These are phyloP conservation scores for Ascochyta pisi DNA, from an alignment of 2,329 filamentous ascomycete species.

Conservation along the genomic window DNA sequence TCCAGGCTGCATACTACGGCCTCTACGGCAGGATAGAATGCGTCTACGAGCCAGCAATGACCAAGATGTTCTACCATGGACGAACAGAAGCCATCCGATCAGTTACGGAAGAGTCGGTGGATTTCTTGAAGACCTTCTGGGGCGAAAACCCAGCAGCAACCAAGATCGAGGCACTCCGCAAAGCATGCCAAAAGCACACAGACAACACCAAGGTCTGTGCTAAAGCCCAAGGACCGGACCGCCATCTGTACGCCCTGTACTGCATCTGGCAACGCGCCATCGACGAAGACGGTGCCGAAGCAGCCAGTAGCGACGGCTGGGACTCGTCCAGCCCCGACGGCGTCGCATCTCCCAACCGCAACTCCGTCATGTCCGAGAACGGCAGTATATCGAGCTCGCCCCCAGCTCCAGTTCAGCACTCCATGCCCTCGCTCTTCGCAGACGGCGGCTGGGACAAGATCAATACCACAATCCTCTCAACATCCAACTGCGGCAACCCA, in stretches of 20 bases:
- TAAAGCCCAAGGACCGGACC: constrained; percentile 88
- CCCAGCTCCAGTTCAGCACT: constrained; percentile 55
- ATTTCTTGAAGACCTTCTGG: constrained; percentile 95
- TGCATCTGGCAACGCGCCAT: constrained; percentile 92
- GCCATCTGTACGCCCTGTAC: constrained; percentile 92
- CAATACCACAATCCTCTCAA: constrained; percentile 92
- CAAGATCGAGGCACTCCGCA: constrained; percentile 85
- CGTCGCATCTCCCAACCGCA: constrained; percentile 62
- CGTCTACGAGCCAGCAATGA: constrained; percentile 98
- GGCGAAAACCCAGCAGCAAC: constrained; percentile 80
- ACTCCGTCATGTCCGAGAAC: constrained; percentile 59
- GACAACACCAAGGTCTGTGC: constrained; percentile 82
- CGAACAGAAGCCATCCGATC: constrained; percentile 92
- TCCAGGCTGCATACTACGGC: constrained; percentile 97
- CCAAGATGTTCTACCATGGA: constrained; percentile 90
- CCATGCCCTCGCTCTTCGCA: constrained; percentile 80
- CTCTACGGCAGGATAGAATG: constrained; percentile 93
- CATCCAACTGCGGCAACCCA: constrained; percentile 98
- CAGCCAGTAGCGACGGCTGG: constrained; percentile 63
- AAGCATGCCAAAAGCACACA: constrained; percentile 84
- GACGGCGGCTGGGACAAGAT: constrained; percentile 93
- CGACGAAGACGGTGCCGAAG: constrained; percentile 70
- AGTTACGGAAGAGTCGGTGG: constrained; percentile 81
- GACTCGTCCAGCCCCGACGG: constrained; percentile 61
- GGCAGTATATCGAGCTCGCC: constrained; percentile 59